A percentile compares a stretch with the other conserved stretches of the same genome.
phyloP scores from a whole-genome alignment of 2,329 filamentous ascomycete species.

The Setomelanomma holmii region DNA sequence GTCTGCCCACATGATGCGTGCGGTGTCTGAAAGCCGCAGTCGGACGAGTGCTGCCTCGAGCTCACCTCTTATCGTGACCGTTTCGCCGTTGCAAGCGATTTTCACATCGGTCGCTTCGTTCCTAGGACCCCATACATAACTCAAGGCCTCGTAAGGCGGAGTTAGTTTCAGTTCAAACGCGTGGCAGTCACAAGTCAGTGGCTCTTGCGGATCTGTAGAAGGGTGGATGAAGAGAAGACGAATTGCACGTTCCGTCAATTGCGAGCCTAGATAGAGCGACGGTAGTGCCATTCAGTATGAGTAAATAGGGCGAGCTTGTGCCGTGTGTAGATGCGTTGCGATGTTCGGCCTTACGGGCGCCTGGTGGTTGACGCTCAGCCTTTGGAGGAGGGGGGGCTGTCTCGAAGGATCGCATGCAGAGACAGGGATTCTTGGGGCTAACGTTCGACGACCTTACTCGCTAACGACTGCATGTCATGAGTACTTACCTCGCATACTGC shows the following conservation, averaged over 20 bases:
- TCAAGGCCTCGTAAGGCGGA: neutral
- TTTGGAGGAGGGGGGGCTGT: no score
- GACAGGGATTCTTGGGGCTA: no score
- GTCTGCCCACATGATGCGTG: conserved; percentile 6
- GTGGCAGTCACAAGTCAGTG: neutral
- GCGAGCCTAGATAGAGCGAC: no score
- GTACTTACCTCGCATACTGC: no score
- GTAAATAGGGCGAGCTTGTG: no score
- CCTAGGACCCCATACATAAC: neutral
- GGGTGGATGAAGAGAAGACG: neutral
- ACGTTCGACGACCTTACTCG: no score
- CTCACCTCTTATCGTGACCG: neutral
- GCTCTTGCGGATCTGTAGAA: neutral
- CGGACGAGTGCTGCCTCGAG: neutral
- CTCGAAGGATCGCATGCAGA: no score
- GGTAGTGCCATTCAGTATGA: no score
- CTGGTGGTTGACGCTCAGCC: no score
- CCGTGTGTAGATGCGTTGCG: no score
- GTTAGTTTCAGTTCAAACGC: neutral
- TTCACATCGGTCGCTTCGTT: neutral
- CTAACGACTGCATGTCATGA: no score
- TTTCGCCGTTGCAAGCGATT: neutral
- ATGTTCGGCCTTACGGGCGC: no score
- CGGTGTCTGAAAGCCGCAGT: neutral
- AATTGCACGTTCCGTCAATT: neutral